Evolutionary conservation across 2,329 filamentous ascomycete species (phyloP), one percentile per base, ranked within the genome.

Genomic region (Aspergillus sp.): DNA sequence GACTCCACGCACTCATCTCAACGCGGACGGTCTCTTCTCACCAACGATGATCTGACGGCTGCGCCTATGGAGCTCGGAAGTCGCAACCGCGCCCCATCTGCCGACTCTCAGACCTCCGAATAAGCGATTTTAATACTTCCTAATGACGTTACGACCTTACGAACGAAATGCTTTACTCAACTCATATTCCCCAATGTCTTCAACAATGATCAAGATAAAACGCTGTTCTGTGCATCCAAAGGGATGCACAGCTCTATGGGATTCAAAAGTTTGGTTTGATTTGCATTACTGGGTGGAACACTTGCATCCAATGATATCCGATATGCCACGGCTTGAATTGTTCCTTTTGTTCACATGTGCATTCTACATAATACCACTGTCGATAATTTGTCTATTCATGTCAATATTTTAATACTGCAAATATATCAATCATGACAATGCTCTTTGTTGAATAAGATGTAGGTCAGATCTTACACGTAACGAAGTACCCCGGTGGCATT

Each of bases 1-100:
- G 62, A 64, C 50, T 68, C 67, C 14, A 65, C 64, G 17, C 59
- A 61, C 50, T 70, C 67, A 14, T 66, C 65, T 32, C 31, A n/a
- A 20, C 66, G 63, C 23, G 58, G 64, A 41, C 66, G 64, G 41
- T 55, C 60, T 31, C 65, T 59, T 20, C 60, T 72, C 42, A 72
- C 69, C 31, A 61, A 55, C 14, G 68, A 72, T 6, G 70, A 73
- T 47, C 56, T 72, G 16, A 58, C 32, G 6, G 47, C 59, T 5
- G 60, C 56, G 21, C 61, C 61, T 1, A 11, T 17, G 46, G 47
- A 49, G 36, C 5, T 50, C 5, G 54, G 40, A 25, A 56, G 25
- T 41, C 48, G 41, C 29, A 58, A 56, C 32, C 52, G 57, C 43
- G 52, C 55, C n/a, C 29, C 52, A 20, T 62, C 60, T 20, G 32